These are phyloP conservation scores for Conidiobolus incongruus DNA, from an alignment of 371 early-diverging fungal genomes.

Conservation along the genomic window DNA sequence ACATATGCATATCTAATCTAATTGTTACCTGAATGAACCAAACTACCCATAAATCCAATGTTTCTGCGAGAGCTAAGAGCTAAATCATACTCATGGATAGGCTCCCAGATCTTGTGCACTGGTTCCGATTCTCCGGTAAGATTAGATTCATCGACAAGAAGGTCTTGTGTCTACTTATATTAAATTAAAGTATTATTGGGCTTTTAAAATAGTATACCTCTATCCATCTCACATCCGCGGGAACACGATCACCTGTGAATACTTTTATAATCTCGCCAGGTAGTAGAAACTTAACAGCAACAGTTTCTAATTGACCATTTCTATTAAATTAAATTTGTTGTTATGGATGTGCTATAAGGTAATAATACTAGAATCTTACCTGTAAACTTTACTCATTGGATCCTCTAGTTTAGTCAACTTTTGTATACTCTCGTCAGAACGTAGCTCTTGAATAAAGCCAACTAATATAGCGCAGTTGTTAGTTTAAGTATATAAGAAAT, in stretches of 20 bases:
- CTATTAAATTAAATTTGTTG: conserved; percentile 10
- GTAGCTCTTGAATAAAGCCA: conserved; percentile 78
- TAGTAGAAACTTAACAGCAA: conserved; percentile 50
- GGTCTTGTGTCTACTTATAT: conserved; percentile 28
- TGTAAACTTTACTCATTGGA: conserved; percentile 52
- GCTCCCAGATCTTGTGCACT: conserved; percentile 31
- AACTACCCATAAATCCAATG: conserved; percentile 74
- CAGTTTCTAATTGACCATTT: conserved; percentile 25
- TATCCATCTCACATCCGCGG: conserved; percentile 59
- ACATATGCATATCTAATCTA: neutral
- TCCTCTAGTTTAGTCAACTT: conserved; percentile 73
- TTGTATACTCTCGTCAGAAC: conserved; percentile 64
- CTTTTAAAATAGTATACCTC: conserved; percentile 12
- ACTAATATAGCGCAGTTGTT: conserved; percentile 19
- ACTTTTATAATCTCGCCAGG: conserved; percentile 69
- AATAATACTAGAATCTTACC: conserved; percentile 16
- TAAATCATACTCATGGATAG: conserved; percentile 25
- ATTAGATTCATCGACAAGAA: conserved; percentile 70
- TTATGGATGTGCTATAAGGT: neutral
- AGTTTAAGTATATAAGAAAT: neutral
- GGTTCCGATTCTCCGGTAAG: conserved; percentile 80
- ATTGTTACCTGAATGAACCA: conserved; percentile 38
- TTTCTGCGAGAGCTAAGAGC: conserved; percentile 53
- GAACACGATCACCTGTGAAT: conserved; percentile 67
- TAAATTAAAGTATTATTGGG: neutral